Evolutionary conservation across 306 rosid species (phyloP).

Genomic region (Dryas drummondii): DNA sequence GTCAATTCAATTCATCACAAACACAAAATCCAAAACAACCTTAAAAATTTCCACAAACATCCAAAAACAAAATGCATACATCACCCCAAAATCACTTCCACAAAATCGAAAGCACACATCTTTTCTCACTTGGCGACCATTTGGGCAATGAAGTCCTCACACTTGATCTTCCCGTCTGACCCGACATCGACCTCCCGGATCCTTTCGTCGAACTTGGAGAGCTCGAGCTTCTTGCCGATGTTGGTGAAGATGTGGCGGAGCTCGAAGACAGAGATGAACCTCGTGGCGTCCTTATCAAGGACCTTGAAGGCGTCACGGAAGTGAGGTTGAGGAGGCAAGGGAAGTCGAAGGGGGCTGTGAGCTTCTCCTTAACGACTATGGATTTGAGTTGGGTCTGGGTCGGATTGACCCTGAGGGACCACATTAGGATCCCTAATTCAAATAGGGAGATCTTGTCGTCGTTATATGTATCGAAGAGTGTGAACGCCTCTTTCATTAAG

Average conservation of each 20-base stretch:
- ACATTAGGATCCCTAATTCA: conserved; percentile 95
- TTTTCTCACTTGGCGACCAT: conserved; percentile 88
- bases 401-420: conserved; percentile 93
- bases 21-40: conserved; percentile 28
- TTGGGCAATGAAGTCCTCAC: conserved; percentile 92
- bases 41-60: conserved; percentile 3
- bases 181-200: conserved; percentile 93
- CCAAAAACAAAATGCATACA: not conserved
- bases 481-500: conserved; percentile 95
- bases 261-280: conserved; percentile 75
- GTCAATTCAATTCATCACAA: conserved; percentile 20
- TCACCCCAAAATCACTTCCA: conserved; percentile 30
- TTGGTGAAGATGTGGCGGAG: conserved; percentile 92
- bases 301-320: conserved; percentile 94
- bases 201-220: conserved; percentile 96
- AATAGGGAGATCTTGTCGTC: conserved; percentile 92
- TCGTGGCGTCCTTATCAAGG: conserved; percentile 81
- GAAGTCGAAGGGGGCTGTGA: conserved; percentile 79
- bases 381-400: conserved; percentile 96
- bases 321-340: conserved; percentile 77
- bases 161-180: conserved; percentile 86
- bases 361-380: conserved; percentile 73
- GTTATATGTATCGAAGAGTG: conserved; percentile 79
- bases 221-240: conserved; percentile 96
- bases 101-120: conserved; percentile 28